Evolutionary conservation across 129 eudicot species (phyloP).

Genomic region (Arctium minus): DNA sequence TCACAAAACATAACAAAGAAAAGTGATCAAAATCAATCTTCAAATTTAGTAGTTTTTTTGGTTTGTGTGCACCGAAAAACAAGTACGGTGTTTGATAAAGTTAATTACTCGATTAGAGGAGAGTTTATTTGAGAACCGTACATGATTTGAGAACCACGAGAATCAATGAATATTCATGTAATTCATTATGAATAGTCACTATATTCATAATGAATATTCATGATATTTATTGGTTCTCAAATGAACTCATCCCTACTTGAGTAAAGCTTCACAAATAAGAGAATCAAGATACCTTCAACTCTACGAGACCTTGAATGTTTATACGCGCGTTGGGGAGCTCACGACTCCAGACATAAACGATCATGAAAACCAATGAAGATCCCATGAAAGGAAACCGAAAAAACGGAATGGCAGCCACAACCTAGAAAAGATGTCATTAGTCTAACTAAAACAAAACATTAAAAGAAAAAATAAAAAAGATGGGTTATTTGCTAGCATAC

Average conservation of each 20-base stretch:
- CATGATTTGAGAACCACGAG: no score
- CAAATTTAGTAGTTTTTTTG: neutral
- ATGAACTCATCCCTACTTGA: neutral
- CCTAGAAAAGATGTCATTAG: slow-evolving; percentile 25
- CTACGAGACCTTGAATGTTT: slow-evolving; percentile 46
- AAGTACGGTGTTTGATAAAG: no score
- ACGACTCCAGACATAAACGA: slow-evolving; percentile 59
- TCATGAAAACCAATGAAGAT: slow-evolving; percentile 55
- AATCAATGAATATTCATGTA: no score
- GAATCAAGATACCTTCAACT: slow-evolving; percentile 46
- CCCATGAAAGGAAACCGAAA: slow-evolving; percentile 47
- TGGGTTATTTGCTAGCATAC: slow-evolving; percentile 13
- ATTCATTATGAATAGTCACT: no score
- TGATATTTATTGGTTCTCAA: neutral
- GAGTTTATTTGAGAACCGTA: no score
- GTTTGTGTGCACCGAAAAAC: no score
- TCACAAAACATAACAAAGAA: neutral
- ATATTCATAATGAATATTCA: neutral
- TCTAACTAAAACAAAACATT: slow-evolving; percentile 10
- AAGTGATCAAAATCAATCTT: neutral
- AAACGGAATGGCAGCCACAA: slow-evolving; percentile 43
- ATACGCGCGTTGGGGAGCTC: slow-evolving; percentile 61
- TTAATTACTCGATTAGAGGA: no score
- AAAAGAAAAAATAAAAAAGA: neutral
- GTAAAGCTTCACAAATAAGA: neutral